Percentiles rank a stretch among this genome's conserved stretches.
Evolutionary conservation across 495 filamentous ascomycete species (phyloP).

Genomic region (Bombardia bombarda): DNA sequence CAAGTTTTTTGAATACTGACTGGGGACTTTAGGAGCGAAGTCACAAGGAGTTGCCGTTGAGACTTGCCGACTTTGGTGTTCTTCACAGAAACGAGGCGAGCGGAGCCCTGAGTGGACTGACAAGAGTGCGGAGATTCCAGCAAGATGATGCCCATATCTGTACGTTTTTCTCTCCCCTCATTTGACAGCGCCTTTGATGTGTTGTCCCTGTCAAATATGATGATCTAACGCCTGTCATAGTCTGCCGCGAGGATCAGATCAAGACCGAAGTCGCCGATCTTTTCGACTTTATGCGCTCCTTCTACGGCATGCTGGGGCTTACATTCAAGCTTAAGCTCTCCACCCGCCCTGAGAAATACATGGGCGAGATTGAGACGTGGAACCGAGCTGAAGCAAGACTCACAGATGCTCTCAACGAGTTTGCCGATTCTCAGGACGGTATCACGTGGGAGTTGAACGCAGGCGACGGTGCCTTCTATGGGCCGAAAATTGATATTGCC

Average conservation of each 20-base stretch:
- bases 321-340: conserved; percentile 95
- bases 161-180: too few relatives aligned
- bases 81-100: conserved; percentile 93
- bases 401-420: conserved; percentile 67
- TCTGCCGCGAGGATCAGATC: conserved; percentile 48
- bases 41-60: conserved; percentile 83
- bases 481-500: conserved; percentile 82
- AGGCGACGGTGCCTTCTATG: conserved; percentile 96
- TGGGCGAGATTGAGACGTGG: conserved; percentile 85
- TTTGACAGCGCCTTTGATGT: too few relatives aligned
- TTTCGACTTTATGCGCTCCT: conserved; percentile 76
- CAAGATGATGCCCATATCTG: conserved; percentile 96
- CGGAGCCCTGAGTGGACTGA: conserved; percentile 82
- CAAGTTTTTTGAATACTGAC: too few relatives aligned
- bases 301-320: conserved; percentile 89
- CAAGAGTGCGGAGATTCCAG: conserved; percentile 84
- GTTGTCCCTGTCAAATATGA: conserved; percentile 8
- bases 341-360: conserved; percentile 85
- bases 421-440: conserved; percentile 50
- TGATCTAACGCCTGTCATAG: conserved; percentile 3
- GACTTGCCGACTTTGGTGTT: conserved; percentile 92
- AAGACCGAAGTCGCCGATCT: conserved; percentile 73
- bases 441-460: conserved; percentile 80
- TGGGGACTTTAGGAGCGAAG: conserved; percentile 62
- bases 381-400: conserved; percentile 74